Evolutionary conservation across 225 moss, liverwort and hornwort genomes (phyloP).

Genomic region (Polytrichum formosum): DNA sequence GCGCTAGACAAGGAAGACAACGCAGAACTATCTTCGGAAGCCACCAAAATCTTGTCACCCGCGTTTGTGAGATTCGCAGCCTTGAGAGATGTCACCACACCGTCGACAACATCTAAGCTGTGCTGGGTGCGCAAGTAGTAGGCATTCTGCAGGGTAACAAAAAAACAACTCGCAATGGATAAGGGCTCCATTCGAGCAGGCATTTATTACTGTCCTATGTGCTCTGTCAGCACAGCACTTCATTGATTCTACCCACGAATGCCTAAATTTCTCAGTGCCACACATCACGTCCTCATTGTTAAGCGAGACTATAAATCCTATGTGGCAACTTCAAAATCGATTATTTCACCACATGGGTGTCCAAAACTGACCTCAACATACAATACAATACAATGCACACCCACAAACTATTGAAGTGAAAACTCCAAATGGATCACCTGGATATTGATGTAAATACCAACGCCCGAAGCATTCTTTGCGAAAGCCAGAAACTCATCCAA

Average conservation of each 20-base stretch:
- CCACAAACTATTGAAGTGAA: too few species aligned
- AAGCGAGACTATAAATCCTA: too few species aligned
- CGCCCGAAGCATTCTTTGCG: constrained; percentile 42
- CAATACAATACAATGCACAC: too few species aligned
- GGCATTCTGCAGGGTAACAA: constrained; percentile 57
- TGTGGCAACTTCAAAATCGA: too few species aligned
- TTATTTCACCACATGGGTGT: too few species aligned
- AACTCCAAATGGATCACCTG: constrained; percentile 19
- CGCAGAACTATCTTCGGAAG: constrained; percentile 83
- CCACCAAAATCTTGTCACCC: constrained; percentile 55
- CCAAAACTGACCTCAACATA: too few species aligned
- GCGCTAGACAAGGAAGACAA: constrained; percentile 56
- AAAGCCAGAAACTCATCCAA: constrained; percentile 49
- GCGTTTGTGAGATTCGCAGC: constrained; percentile 57
- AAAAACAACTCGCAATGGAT: neutral
- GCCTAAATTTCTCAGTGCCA: too few species aligned
- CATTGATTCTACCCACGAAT: too few species aligned
- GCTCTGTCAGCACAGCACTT: too few species aligned
- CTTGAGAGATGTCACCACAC: constrained; percentile 54
- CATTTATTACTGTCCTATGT: too few species aligned
- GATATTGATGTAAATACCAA: constrained; percentile 44
- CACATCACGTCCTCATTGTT: too few species aligned
- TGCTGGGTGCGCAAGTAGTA: constrained; percentile 54
- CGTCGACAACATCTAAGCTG: constrained; percentile 66
- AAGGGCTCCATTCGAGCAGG: too few species aligned